phyloP scores from a whole-genome alignment of 1,284 basidiomycete genomes.

The Apiotrichum siamense region DNA sequence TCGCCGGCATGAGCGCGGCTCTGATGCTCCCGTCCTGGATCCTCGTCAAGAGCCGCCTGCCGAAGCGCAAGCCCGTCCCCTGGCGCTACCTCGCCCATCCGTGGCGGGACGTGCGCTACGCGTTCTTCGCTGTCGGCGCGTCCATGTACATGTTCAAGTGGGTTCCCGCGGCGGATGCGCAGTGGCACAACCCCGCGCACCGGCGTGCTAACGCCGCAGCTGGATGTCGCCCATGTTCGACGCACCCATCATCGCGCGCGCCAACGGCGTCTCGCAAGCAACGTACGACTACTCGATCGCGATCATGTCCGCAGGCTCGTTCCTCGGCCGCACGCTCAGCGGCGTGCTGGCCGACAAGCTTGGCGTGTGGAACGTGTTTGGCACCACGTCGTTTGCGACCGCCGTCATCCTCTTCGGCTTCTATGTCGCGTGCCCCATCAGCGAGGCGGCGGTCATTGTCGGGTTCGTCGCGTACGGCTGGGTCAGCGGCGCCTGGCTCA shows the following conservation, averaged over 20 bases:
- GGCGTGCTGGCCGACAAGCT: constrained; percentile 38
- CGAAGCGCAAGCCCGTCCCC: constrained; percentile 22
- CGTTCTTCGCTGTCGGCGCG: constrained; percentile 30
- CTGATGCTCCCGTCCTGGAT: constrained; percentile 41
- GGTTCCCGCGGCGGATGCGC: not conserved
- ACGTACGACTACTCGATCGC: constrained; percentile 36
- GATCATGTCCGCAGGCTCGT: constrained; percentile 37
- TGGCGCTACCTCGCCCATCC: constrained; percentile 15
- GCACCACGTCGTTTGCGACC: constrained; percentile 21
- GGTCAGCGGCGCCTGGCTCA: constrained; percentile 37
- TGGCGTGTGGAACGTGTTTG: constrained; percentile 41
- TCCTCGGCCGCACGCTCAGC: constrained; percentile 33
- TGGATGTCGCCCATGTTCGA: constrained; percentile 36
- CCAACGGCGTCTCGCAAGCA: constrained; percentile 22
- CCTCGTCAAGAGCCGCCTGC: constrained; percentile 37
- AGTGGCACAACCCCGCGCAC: not conserved
- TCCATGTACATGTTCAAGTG: constrained; percentile 32
- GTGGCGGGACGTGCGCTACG: constrained; percentile 28
- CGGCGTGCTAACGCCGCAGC: constrained; percentile 15
- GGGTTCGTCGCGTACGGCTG: constrained; percentile 36
- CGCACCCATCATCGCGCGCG: constrained; percentile 25
- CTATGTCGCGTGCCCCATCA: constrained; percentile 24
- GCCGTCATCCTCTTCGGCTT: constrained; percentile 33
- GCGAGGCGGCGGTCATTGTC: constrained; percentile 26
- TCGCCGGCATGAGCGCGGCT: constrained; percentile 39